Evolutionary conservation across 805 yeast species (phyloP).

Genomic region (Zygosaccharomyces pseudorouxii): DNA sequence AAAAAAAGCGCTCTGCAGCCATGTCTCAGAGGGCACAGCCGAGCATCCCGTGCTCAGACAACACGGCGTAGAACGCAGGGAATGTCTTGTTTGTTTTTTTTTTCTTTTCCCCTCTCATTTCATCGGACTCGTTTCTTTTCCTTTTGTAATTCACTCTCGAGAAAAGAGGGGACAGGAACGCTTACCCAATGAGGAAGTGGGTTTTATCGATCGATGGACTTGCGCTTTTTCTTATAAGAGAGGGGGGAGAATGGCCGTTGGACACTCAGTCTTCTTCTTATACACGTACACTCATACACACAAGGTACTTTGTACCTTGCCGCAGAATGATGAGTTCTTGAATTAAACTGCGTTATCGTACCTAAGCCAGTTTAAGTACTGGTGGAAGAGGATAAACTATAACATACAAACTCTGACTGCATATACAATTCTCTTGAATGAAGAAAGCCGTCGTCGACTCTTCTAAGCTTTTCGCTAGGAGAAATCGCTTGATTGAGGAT

Average conservation of each 20-base stretch:
- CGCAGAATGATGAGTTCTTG: constrained; percentile 11
- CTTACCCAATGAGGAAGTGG: not conserved
- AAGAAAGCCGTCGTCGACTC: constrained; percentile 1
- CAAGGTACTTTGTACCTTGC: not conserved
- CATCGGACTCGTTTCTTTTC: too few relatives aligned
- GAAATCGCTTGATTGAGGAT: constrained; percentile 19
- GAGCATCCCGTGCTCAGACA: too few relatives aligned
- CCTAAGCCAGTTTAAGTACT: constrained; percentile 30
- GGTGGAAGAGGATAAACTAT: constrained; percentile 13
- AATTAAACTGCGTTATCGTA: constrained; percentile 36
- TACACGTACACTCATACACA: not conserved
- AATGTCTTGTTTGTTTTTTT: too few relatives aligned
- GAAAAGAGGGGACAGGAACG: too few relatives aligned
- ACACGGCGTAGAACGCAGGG: too few relatives aligned
- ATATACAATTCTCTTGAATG: not conserved
- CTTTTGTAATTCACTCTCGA: too few relatives aligned
- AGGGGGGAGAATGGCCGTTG: not conserved
- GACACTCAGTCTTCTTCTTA: not conserved
- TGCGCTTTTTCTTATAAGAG: not conserved
- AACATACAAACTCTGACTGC: constrained; percentile 4
- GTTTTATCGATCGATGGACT: not conserved
- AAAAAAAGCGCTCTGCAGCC: too few relatives aligned
- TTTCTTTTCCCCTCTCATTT: too few relatives aligned
- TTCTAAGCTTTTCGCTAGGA: constrained; percentile 9
- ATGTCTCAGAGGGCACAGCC: too few relatives aligned